Base-by-base conservation (phyloP, 2,329 filamentous ascomycete genomes). In the Ceratocystis cubensis region DNA sequence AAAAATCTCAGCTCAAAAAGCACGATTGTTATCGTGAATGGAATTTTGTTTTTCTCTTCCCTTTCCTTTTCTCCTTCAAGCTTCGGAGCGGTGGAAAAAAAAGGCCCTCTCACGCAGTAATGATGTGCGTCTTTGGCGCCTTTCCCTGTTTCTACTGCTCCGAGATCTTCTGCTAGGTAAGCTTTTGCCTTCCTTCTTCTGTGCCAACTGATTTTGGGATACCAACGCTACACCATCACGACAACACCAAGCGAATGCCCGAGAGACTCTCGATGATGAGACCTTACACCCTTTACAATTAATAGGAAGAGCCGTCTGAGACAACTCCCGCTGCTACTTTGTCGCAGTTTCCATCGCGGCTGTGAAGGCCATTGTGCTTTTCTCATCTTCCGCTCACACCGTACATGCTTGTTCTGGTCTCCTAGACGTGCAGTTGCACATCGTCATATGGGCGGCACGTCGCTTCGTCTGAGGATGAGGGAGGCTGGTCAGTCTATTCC, bases 301-400 rank as follows among this genome's bases (percentile, higher is more conserved):
- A 70, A 70, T 74, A 76, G 75, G 75, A 77, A 77, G 75, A 77
- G 75, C 75, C 75, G 75, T 77, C 74, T 77, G 75, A 77, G 75
- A 74, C 73, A 50, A 62, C 66, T 63, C 62, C 66, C 66, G 22
- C 59, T 61, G 64, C 30, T 59, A 61, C 70, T 69, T 70, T 70
- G 37, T 41, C 68, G 69, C 69, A 65, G 64, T 65, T 65, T 65
- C 69, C 67, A 67, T 66, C 37, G 56, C 67, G 70, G 67, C 70
- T 69, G 66, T 68, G 68, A 45, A 48, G 62, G 67, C 61, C 61
- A 65, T 61, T 28, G 66, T 61, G 48, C 61, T 66, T 66, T 65
- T 68, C 61, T 57, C 57, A 61, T 63, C 56, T 67, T 64, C 66
- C 63, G 69, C 63, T 28, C 46, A 65, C 66, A 68, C 69, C 62